Evolutionary conservation across 768 basidiomycete species (phyloP).

Genomic region (Coprinopsis marcescibilis): DNA sequence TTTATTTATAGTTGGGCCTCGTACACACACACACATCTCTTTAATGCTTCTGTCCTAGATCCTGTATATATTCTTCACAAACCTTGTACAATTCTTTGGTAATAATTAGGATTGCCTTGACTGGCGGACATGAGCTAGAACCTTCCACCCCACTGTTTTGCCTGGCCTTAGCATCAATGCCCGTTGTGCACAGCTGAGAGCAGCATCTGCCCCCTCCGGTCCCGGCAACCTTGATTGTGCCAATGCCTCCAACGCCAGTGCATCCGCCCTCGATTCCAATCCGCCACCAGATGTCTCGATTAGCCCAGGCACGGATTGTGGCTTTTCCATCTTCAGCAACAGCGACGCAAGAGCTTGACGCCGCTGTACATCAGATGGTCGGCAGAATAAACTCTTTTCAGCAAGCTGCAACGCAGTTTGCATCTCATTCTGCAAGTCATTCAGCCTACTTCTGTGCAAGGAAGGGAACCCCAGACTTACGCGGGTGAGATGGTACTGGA

Average conservation of each 20-base stretch:
- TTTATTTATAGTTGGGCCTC: no score
- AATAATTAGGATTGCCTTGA: background rate
- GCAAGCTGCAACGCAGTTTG: slow-evolving; percentile 44
- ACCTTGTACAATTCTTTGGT: background rate
- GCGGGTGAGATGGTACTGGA: slow-evolving; percentile 68
- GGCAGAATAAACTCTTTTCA: slow-evolving; percentile 51
- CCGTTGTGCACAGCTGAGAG: slow-evolving; percentile 49
- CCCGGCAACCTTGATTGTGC: slow-evolving; percentile 29
- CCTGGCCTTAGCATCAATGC: slow-evolving; percentile 60
- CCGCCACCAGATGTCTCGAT: slow-evolving; percentile 17
- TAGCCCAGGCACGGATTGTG: slow-evolving; percentile 41
- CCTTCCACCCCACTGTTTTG: slow-evolving; percentile 48
- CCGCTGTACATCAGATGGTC: slow-evolving; percentile 45
- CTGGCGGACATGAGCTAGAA: slow-evolving; percentile 33
- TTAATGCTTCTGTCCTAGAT: background rate
- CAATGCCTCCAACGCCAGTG: slow-evolving; percentile 48
- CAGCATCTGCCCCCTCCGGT: slow-evolving; percentile 18
- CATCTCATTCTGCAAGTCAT: slow-evolving; percentile 37
- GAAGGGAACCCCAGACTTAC: slow-evolving; percentile 31
- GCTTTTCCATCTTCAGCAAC: slow-evolving; percentile 42
- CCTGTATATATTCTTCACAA: background rate
- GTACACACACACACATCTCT: background rate
- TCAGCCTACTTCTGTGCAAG: background rate
- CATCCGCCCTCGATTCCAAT: slow-evolving; percentile 31
- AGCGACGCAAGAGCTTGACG: slow-evolving; percentile 53